Conservation (phyloP, 1,284 basidiomycete species). For the Athelia psychrophila region DNA sequence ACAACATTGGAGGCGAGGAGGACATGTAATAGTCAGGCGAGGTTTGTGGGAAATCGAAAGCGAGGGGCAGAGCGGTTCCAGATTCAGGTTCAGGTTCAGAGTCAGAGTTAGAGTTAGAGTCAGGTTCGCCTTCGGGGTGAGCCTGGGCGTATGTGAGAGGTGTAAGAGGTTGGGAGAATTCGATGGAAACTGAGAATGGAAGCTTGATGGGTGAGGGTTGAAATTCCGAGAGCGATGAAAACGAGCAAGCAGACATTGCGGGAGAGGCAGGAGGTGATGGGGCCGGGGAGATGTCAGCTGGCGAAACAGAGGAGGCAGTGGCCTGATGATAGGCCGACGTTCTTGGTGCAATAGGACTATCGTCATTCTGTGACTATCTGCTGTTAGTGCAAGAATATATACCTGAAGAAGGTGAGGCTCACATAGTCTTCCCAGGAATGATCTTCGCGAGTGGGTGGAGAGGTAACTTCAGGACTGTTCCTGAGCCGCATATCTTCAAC, state of each 20-base stretch:
- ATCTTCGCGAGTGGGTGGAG: background rate
- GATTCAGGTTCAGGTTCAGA: background rate
- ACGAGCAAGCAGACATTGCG: background rate
- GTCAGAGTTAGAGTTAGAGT: too few species aligned
- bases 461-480: background rate
- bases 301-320: too few species aligned
- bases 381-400: too few species aligned
- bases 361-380: too few species aligned
- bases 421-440: background rate
- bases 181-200: too few species aligned
- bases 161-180: too few species aligned
- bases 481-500: background rate
- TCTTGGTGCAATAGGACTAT: background rate
- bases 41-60: background rate
- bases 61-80: background rate
- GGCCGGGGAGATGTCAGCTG: background rate
- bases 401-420: too few species aligned
- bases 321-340: too few species aligned
- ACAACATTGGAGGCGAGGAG: constrained; percentile 40
- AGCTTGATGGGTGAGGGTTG: background rate
- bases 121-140: too few species aligned
- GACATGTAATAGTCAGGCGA: background rate
- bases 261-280: background rate
- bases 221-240: background rate
- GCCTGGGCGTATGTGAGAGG: too few species aligned